Conservation (phyloP, 108 stramenopile species). For the Pseudonitzschia pungens region DNA sequence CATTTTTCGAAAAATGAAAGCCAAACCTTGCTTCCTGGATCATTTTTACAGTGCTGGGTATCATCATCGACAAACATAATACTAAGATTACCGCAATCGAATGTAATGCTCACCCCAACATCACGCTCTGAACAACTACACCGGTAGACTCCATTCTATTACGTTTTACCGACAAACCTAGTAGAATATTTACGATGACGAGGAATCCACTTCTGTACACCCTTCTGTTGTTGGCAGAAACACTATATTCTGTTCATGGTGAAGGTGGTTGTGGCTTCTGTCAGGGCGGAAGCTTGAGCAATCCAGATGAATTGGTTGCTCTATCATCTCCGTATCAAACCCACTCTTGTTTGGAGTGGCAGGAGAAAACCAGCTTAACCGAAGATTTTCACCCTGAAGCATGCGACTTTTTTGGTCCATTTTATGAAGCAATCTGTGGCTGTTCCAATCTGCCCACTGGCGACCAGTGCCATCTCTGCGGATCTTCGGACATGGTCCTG, state of each 20-base stretch:
- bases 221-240: background rate
- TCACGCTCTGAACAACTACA: background rate
- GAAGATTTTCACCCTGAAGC: background rate
- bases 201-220: background rate
- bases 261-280: background rate
- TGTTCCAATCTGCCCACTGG: background rate
- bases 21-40: too few species aligned
- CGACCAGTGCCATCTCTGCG: background rate
- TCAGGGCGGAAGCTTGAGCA: background rate
- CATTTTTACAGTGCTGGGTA: too few species aligned
- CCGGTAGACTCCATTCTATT: background rate
- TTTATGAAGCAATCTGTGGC: background rate
- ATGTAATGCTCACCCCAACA: too few species aligned
- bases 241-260: background rate
- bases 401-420: background rate
- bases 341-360: background rate
- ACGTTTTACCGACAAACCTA: background rate
- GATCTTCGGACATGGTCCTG: background rate
- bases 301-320: background rate
- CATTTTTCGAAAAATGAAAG: background rate
- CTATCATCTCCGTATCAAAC: background rate
- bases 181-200: background rate
- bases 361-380: background rate
- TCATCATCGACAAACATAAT: too few species aligned
- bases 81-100: too few species aligned